Base-by-base conservation (phyloP, 257 asterid genomes). In the Euphrasia confusa region DNA sequence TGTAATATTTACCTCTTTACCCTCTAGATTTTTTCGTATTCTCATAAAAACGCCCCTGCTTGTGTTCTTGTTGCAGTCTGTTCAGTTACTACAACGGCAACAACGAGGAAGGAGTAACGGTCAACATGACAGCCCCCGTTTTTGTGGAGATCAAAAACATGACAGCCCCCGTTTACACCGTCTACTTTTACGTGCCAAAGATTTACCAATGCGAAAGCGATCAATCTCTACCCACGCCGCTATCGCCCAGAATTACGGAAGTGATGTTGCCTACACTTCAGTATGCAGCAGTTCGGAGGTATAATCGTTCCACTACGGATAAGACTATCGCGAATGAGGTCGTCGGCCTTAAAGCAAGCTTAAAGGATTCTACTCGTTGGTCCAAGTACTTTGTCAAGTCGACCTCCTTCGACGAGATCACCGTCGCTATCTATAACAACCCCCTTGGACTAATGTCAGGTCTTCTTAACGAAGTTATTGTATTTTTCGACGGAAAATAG, bases 71-170 rank as follows among this genome's bases (percentile, higher is more conserved):
- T 24, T 24, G 55, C 70, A 71, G 75, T 26, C 10, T 71, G n/a
- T 58, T 28, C 0, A 5, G 1, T 5, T 75, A 71, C 64, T 44
- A n/a, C 48, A 6, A 12, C 0, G 74, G 80, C 68, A 47, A 4
- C 53, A 77, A 77, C 45, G 14, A 6, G 0, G 26, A 49, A 53
- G 7, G 26, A 0, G 35, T 40, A 48, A 63, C 15, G 10, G 7
- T 77, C 57, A 26, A 64, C 33, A 62, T 73, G 72, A 70, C 82
- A 13, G 17, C 67, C 2, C 82, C 77, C 0, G 70, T 61, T n/a
- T 45, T 66, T 2, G 18, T 78, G n/a, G 68, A 65, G 13, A 35
- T 71, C 11, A 45, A 47, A 5, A 48, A 53, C 62, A 55, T 71
- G 10, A 21, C 24, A 21, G 24, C 24, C 24, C 24, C 24, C 24